These are phyloP conservation scores for Sisymbrium altissimum DNA, from an alignment of 345 rosid species.

Conservation along the genomic window DNA sequence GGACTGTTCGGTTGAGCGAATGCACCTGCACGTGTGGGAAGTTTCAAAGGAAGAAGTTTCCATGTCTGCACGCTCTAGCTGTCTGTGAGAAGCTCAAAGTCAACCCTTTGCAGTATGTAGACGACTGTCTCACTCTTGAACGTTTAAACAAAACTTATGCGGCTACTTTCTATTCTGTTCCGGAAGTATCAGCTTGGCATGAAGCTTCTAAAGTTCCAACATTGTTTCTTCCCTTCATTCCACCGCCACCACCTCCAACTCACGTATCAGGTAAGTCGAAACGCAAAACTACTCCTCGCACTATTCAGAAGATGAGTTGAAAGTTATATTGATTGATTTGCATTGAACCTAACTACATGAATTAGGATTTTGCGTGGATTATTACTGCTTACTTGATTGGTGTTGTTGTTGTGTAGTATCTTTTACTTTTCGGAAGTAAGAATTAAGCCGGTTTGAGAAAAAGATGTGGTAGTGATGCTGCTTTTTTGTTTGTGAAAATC, in stretches of 20 bases:
- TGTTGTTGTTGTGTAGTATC: no score
- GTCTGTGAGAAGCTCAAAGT: background rate
- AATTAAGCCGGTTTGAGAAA: background rate
- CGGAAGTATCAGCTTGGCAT: background rate
- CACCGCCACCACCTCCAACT: background rate
- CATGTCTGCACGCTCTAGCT: background rate
- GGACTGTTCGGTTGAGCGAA: background rate
- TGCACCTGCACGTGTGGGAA: background rate
- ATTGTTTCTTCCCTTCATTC: background rate
- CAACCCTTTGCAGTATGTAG: slow-evolving; percentile 21
- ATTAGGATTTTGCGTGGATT: no score
- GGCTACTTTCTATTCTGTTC: background rate
- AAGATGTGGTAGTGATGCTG: no score
- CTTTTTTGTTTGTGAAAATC: background rate
- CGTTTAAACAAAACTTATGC: background rate
- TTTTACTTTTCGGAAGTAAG: background rate
- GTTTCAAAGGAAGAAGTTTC: background rate
- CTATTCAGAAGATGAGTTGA: background rate
- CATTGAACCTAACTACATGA: background rate
- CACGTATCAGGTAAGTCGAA: background rate
- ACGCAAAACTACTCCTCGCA: background rate
- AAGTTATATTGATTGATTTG: background rate
- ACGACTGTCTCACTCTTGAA: background rate
- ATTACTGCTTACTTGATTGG: no score
- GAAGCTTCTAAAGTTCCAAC: slow-evolving; percentile 14